A percentile compares a stretch with the other conserved stretches of the same genome.
Conservation (phyloP, 164 flowering plant species). For the Piper betle region DNA sequence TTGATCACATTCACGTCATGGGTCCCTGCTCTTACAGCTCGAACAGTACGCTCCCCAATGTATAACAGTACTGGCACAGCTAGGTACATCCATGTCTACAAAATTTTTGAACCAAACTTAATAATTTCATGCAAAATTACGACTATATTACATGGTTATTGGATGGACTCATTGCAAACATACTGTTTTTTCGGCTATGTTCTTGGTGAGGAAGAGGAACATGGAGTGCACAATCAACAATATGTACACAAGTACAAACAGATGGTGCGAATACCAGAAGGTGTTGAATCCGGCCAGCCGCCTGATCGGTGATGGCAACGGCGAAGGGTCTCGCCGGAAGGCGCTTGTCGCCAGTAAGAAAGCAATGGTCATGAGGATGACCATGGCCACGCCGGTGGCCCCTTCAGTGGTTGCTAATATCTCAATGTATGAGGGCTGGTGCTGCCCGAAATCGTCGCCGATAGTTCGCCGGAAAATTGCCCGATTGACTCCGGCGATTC, state of each 20-base stretch:
- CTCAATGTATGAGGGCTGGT: conserved; percentile 34
- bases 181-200: conserved; percentile 31
- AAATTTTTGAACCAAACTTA: not conserved
- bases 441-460: conserved; percentile 21
- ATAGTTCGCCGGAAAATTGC: conserved; percentile 25
- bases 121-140: not conserved
- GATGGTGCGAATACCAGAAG: conserved; percentile 52
- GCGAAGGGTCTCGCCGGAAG: conserved; percentile 21
- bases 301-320: conserved; percentile 22
- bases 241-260: conserved; percentile 33
- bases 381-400: conserved; percentile 36
- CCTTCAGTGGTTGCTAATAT: conserved; percentile 35
- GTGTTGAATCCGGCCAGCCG: conserved; percentile 31
- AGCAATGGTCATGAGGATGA: conserved; percentile 31
- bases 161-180: not conserved
- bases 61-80: conserved; percentile 37
- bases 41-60: conserved; percentile 26
- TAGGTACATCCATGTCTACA: conserved; percentile 47
- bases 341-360: conserved; percentile 30
- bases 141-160: not conserved
- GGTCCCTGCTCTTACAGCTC: conserved; percentile 23
- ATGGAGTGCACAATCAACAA: conserved; percentile 41
- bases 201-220: conserved; percentile 35
- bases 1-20: conserved; percentile 19
- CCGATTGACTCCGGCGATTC: conserved; percentile 19